A percentile compares a stretch with the other conserved stretches of the same genome.
phyloP scores from a whole-genome alignment of 129 eudicot species.

The Mikania micrantha region DNA sequence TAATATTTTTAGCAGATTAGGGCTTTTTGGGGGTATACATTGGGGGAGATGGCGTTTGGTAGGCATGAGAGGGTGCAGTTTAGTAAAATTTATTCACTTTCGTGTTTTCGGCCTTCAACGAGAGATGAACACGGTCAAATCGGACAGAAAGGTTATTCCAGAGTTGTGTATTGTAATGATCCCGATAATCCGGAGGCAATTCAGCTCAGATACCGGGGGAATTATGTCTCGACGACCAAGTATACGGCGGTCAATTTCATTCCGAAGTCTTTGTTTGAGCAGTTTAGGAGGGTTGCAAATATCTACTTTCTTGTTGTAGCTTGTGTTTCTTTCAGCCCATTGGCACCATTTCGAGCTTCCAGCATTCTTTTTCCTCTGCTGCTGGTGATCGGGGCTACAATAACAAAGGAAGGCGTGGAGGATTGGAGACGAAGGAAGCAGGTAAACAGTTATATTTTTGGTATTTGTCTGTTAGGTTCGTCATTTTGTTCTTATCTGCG shows the following conservation, averaged over 20 bases:
- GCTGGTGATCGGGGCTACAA: conserved; percentile 80
- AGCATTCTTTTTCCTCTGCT: conserved; percentile 71
- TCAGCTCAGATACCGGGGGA: conserved; percentile 51
- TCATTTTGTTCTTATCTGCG: neutral
- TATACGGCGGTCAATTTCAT: conserved; percentile 81
- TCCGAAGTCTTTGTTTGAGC: conserved; percentile 91
- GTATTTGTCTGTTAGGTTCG: neutral
- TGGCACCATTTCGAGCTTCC: conserved; percentile 67
- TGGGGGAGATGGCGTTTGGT: conserved; percentile 36
- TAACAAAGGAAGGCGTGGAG: conserved; percentile 89
- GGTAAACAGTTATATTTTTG: conserved; percentile 32
- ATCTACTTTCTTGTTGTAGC: conserved; percentile 86
- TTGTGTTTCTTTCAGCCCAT: conserved; percentile 77
- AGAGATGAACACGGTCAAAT: conserved; percentile 65
- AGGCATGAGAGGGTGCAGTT: conserved; percentile 49
- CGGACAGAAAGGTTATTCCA: conserved; percentile 72
- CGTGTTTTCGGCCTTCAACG: conserved; percentile 53
- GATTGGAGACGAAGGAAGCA: conserved; percentile 93
- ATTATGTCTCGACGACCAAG: conserved; percentile 91
- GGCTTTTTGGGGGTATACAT: conserved; percentile 17
- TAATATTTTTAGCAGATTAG: neutral
- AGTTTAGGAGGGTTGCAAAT: conserved; percentile 92
- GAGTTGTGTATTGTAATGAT: conserved; percentile 86
- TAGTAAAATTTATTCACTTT: conserved; percentile 64
- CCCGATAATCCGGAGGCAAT: conserved; percentile 58